Percentiles rank a stretch among this genome's conserved stretches.
Conservation (phyloP, 176 grass and related monocot species). For the Bothriochloa decipiens region DNA sequence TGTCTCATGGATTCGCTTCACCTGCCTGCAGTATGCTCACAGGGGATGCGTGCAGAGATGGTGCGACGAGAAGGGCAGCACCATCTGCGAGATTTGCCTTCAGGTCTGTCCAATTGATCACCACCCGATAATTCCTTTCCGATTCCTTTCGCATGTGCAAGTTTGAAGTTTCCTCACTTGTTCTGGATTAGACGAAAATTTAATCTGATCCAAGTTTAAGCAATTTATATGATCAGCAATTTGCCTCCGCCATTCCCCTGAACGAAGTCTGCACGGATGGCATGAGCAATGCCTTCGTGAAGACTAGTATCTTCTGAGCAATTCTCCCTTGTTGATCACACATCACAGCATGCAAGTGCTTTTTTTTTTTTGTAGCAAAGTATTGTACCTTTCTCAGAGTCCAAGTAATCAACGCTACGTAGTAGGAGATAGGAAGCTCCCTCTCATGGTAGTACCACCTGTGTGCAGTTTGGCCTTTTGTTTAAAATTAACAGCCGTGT, state of each 20-base stretch:
- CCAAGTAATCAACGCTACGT: constrained; percentile 16
- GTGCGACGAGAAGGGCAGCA: constrained; percentile 86
- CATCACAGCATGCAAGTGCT: constrained; percentile 3
- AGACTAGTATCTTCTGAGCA: neutral
- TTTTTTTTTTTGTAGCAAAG: neutral
- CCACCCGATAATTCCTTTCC: neutral
- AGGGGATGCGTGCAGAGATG: constrained; percentile 82
- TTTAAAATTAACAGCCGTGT: constrained; percentile 36
- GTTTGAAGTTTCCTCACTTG: neutral
- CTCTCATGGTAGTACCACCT: neutral
- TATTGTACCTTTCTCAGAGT: constrained; percentile 27
- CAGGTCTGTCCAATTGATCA: constrained; percentile 52
- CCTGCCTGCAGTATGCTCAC: constrained; percentile 65
- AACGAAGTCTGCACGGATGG: neutral
- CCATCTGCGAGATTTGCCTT: constrained; percentile 76
- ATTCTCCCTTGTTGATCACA: neutral
- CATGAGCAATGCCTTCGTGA: neutral
- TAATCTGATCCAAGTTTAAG: neutral
- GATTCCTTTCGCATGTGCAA: neutral
- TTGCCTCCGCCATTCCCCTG: neutral
- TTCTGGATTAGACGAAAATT: neutral
- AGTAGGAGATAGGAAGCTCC: neutral
- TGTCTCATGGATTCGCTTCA: no score
- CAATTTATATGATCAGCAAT: neutral
- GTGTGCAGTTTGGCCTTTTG: neutral